phyloP scores from a whole-genome alignment of 164 flowering plant genomes.

The Amborella trichopoda region DNA sequence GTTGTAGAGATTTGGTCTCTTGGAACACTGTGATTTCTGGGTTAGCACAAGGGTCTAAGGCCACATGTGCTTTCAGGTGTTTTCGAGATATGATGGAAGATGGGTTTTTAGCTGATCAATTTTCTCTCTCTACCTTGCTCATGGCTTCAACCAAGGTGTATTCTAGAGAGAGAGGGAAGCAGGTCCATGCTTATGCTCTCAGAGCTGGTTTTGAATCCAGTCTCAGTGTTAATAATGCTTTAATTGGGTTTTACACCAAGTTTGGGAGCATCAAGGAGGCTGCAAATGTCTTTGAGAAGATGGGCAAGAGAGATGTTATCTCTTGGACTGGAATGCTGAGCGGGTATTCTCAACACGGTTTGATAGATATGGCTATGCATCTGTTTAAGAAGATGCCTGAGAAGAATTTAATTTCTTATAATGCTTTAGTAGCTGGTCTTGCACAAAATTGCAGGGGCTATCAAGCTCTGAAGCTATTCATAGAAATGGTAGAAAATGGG shows the following conservation, averaged over 20 bases:
- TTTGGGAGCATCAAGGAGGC: slow-evolving; percentile 44
- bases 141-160: slow-evolving; percentile 34
- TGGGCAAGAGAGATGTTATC: slow-evolving; percentile 46
- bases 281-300: slow-evolving; percentile 33
- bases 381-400: slow-evolving; percentile 54
- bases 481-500: slow-evolving; percentile 39
- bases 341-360: slow-evolving; percentile 60
- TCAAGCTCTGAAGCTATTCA: slow-evolving; percentile 43
- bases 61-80: slow-evolving; percentile 36
- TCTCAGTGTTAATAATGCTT: slow-evolving; percentile 68
- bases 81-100: slow-evolving; percentile 40
- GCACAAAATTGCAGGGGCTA: slow-evolving; percentile 45
- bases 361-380: slow-evolving; percentile 43
- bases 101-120: slow-evolving; percentile 34
- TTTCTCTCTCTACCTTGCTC: slow-evolving; percentile 52
- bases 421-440: slow-evolving; percentile 63
- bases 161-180: slow-evolving; percentile 28
- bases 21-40: slow-evolving; percentile 74
- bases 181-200: slow-evolving; percentile 58
- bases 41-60: slow-evolving; percentile 30
- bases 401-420: slow-evolving; percentile 48
- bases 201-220: slow-evolving; percentile 38
- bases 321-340: slow-evolving; percentile 71
- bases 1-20: slow-evolving; percentile 46
- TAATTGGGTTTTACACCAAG: slow-evolving; percentile 54